phyloP scores from a whole-genome alignment of 2,329 filamentous ascomycete species.

The Mycosphaerella sp. region DNA sequence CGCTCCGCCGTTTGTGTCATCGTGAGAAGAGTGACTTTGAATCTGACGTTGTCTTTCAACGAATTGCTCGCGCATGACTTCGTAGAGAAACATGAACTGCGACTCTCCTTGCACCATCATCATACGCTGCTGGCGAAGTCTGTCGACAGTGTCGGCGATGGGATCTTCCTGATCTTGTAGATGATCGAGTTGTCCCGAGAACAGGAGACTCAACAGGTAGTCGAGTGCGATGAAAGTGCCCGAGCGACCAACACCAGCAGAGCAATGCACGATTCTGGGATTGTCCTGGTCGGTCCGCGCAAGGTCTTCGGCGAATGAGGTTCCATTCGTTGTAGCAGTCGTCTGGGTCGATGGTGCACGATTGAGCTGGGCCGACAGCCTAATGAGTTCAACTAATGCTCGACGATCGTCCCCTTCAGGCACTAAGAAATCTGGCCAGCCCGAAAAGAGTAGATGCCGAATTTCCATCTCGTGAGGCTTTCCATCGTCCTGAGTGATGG shows the following conservation, averaged over 20 bases:
- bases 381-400: constrained; percentile 63
- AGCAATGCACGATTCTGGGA: constrained; percentile 66
- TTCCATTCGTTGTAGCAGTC: constrained; percentile 13
- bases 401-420: constrained; percentile 62
- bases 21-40: background rate
- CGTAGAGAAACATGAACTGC: constrained; percentile 85
- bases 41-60: constrained; percentile 1
- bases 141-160: constrained; percentile 71
- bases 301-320: constrained; percentile 26
- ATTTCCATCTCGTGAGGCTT: constrained; percentile 54
- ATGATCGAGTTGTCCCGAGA: constrained; percentile 59
- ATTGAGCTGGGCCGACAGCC: constrained; percentile 55
- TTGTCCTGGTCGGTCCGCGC: constrained; percentile 41
- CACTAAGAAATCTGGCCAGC: constrained; percentile 87
- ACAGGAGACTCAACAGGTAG: constrained; percentile 75
- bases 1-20: constrained; percentile 10
- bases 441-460: constrained; percentile 78
- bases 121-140: constrained; percentile 76
- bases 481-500: constrained; percentile 32
- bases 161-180: constrained; percentile 52
- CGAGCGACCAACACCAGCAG: constrained; percentile 86
- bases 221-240: constrained; percentile 97
- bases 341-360: constrained; percentile 28
- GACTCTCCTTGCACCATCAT: constrained; percentile 90
- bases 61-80: constrained; percentile 66